Evolutionary conservation across 129 eudicot genomes (phyloP), one percentile per base, ranked within the genome.

Genomic region (Glebionis coronaria): DNA sequence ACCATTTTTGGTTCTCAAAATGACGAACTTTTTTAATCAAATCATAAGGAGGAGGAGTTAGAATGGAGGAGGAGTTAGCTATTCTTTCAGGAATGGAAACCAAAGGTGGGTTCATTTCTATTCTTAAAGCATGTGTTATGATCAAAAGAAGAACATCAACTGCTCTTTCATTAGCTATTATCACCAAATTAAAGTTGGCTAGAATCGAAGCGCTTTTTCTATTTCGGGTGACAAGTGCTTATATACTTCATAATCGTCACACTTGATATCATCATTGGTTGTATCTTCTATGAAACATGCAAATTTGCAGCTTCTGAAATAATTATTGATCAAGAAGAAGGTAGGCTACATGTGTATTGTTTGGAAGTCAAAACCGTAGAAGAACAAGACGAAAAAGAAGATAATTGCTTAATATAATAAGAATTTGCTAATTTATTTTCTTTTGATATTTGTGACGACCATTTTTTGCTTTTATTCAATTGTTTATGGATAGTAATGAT

Each of bases 141-240:
- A 73, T 90, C 62, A 73, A 70, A 51, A 82, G 88, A 62, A 75
- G 86, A 71, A 73, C 61, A 3, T 61, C 79, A 44, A 82, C 84
- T 1, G 95, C 95, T n/a, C 71, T 93, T 45, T 81, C 91, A 9
- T 61, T 93, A 63, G 82, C 95, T 7, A 70, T 88, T 72, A 79
- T 74, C n/a, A 68, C 69, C 25, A 88, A 82, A 52, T 3, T 82
- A 44, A 81, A 75, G 6, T 56, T 93, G 70, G 95, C 92, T 4
- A 85, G 74, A 50, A 67, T 88, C 44, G 98, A 93, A 70, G 86
- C 90, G 2, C 49, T 93, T 67, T 93, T 88, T 69, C 95, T 79
- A 12, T 88, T 73, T 82, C 80, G 96, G 16, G 67, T 81, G 4
- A 77, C 75, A 21, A 80, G 71, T 51, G 69, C 73, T 57, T 64